phyloP scores from a whole-genome alignment of 176 grass and related monocot genomes.

The Oryza rufipogon region DNA sequence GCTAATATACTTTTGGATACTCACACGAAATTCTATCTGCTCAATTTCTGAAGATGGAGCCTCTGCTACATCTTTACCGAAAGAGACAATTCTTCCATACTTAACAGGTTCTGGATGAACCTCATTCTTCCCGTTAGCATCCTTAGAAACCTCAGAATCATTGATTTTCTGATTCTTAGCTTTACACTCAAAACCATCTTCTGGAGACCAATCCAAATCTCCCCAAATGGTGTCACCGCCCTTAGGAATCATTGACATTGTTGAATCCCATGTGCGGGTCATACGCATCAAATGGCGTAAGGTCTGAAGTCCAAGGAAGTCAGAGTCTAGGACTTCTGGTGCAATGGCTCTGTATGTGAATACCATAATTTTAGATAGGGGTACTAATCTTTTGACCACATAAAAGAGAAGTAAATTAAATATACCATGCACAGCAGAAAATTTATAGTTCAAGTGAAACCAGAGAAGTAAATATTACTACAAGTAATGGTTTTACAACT shows the following conservation, averaged over 20 bases:
- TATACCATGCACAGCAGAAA: conserved; percentile 10
- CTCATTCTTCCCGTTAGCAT: conserved; percentile 42
- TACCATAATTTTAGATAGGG: conserved; percentile 10
- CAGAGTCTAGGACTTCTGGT: conserved; percentile 85
- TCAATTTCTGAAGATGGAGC: conserved; percentile 56
- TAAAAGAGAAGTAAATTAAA: conserved; percentile 5
- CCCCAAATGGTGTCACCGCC: conserved; percentile 99
- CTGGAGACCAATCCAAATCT: conserved; percentile 80
- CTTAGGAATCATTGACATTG: conserved; percentile 99
- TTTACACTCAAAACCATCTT: conserved; percentile 70
- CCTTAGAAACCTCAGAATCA: conserved; percentile 57
- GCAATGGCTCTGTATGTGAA: conserved; percentile 77
- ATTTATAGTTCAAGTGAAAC: conserved; percentile 32
- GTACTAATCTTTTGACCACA: conserved; percentile 17
- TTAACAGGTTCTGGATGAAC: conserved; percentile 56
- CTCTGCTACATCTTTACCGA: conserved; percentile 89
- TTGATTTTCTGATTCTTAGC: conserved; percentile 69
- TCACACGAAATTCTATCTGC: conserved; percentile 83
- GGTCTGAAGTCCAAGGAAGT: conserved; percentile 91
- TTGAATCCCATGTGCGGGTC: conserved; percentile 98
- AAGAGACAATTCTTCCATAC: conserved; percentile 86
- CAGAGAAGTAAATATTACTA: conserved; percentile 7
- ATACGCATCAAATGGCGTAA: conserved; percentile 96
- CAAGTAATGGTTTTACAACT: not conserved
- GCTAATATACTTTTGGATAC: conserved; percentile 44